Evolutionary conservation across 1,284 basidiomycete genomes (phyloP).

Genomic region (Xerocomus cyaneibrunnescens): DNA sequence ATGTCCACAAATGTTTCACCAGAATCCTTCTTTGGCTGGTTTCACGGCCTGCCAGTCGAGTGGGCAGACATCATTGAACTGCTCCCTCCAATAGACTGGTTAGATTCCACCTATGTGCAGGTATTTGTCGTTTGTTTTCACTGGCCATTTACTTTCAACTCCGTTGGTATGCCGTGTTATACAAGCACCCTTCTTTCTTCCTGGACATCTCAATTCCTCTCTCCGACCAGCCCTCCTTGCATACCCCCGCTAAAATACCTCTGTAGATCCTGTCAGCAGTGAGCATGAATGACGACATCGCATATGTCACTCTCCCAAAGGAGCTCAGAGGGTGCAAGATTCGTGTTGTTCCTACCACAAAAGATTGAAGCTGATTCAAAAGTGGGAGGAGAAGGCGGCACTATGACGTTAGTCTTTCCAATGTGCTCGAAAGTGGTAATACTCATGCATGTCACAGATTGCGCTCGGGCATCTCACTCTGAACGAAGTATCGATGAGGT

Average conservation of each 20-base stretch:
- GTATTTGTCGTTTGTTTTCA: neutral
- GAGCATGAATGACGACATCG: conserved; percentile 86
- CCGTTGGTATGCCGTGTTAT: conserved; percentile 91
- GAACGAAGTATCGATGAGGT: conserved; percentile 59
- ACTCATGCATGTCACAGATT: conserved; percentile 33
- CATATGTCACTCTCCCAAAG: conserved; percentile 83
- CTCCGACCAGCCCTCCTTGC: conserved; percentile 44
- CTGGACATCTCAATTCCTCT: conserved; percentile 60
- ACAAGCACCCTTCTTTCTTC: conserved; percentile 76
- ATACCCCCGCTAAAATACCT: conserved; percentile 80
- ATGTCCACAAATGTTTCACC: conserved; percentile 84
- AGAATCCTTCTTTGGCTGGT: conserved; percentile 82
- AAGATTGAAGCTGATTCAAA: conserved; percentile 73
- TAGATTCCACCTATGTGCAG: conserved; percentile 66
- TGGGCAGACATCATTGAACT: conserved; percentile 79
- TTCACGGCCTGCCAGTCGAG: conserved; percentile 79
- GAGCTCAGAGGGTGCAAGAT: conserved; percentile 85
- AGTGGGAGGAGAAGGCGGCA: conserved; percentile 66
- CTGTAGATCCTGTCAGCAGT: conserved; percentile 73
- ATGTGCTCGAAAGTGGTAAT: neutral
- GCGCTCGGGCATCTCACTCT: conserved; percentile 50
- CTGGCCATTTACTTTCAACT: conserved; percentile 52
- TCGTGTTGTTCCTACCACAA: conserved; percentile 47
- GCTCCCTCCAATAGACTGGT: conserved; percentile 77
- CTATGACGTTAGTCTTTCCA: conserved; percentile 36